Evolutionary conservation across 225 moss, liverwort and hornwort species (phyloP).

Genomic region (Asterella californica): DNA sequence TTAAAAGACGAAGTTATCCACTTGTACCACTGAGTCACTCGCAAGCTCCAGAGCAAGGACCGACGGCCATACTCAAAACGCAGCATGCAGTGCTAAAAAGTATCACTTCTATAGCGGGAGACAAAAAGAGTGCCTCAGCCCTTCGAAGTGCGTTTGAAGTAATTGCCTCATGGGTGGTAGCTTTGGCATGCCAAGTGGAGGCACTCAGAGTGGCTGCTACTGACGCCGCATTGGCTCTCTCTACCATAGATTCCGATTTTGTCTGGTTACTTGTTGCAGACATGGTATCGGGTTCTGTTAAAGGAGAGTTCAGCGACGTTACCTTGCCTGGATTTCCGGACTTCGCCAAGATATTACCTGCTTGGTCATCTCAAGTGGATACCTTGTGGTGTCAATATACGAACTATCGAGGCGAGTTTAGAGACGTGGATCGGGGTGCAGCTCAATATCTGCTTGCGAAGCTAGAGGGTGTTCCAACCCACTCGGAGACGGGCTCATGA

Average conservation of each 20-base stretch:
- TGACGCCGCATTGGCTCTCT: constrained; percentile 68
- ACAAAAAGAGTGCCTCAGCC: constrained; percentile 65
- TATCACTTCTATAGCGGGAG: constrained; percentile 62
- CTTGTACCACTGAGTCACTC: constrained; percentile 42
- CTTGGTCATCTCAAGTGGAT: constrained; percentile 45
- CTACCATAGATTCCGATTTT: constrained; percentile 70
- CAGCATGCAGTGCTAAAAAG: constrained; percentile 75
- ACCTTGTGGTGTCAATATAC: constrained; percentile 64
- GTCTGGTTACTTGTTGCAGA: constrained; percentile 86
- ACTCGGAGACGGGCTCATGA: not conserved
- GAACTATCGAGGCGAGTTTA: constrained; percentile 41
- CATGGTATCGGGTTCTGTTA: constrained; percentile 51
- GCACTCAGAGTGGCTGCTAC: constrained; percentile 56
- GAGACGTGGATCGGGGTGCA: constrained; percentile 41
- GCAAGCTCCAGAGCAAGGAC: constrained; percentile 35
- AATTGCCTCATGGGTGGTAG: constrained; percentile 80
- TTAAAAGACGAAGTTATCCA: constrained; percentile 50
- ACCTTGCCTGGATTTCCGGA: constrained; percentile 37
- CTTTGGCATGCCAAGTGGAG: constrained; percentile 61
- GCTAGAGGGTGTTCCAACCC: constrained; percentile 30
- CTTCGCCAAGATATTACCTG: constrained; percentile 56
- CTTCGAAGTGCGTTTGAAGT: constrained; percentile 55
- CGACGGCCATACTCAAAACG: constrained; percentile 62
- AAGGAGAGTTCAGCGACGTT: not conserved
- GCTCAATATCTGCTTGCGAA: constrained; percentile 62